A percentile compares a stretch with the other conserved stretches of the same genome.
These are phyloP conservation scores for Eimeria maxima DNA, from an alignment of 169 alveolate genomes.

Conservation along the genomic window DNA sequence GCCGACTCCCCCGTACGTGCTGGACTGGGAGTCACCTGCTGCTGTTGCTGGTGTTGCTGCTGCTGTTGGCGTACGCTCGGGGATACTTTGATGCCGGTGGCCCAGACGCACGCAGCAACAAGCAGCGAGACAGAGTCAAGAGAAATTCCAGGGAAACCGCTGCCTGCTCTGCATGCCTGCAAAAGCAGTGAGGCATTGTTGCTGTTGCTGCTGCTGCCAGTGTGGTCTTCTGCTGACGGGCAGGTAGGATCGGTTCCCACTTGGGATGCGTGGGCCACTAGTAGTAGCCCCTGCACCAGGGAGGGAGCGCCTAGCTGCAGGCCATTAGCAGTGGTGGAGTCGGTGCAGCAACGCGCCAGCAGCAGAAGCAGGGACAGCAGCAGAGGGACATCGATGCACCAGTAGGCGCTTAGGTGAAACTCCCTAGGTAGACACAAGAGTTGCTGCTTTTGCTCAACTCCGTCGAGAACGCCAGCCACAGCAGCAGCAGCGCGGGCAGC, in stretches of 20 bases:
- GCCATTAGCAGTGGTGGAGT: constrained; percentile 53
- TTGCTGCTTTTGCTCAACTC: constrained; percentile 8
- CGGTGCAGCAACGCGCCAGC: constrained; percentile 75
- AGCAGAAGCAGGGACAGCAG: constrained; percentile 80
- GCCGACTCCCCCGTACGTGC: neutral
- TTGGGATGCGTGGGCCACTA: constrained; percentile 76
- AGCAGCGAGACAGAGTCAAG: constrained; percentile 76
- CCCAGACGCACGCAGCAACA: constrained; percentile 79
- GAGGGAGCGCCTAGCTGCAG: constrained; percentile 81
- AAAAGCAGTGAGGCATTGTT: neutral
- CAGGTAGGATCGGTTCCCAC: constrained; percentile 79
- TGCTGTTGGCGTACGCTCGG: neutral
- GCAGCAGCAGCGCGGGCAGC: constrained; percentile 55
- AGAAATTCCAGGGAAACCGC: constrained; percentile 65
- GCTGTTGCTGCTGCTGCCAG: neutral
- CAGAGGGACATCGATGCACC: constrained; percentile 76
- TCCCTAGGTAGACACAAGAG: constrained; percentile 71
- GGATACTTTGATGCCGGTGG: neutral
- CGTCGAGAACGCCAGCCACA: neutral
- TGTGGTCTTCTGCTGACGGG: neutral
- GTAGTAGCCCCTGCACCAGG: constrained; percentile 78
- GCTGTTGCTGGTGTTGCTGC: constrained; percentile 51
- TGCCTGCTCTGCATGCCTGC: constrained; percentile 65
- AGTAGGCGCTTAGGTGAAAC: constrained; percentile 71
- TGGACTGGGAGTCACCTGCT: constrained; percentile 13